Evolutionary conservation across 1,284 basidiomycete species (phyloP).

Genomic region (Tausonia pullulans): DNA sequence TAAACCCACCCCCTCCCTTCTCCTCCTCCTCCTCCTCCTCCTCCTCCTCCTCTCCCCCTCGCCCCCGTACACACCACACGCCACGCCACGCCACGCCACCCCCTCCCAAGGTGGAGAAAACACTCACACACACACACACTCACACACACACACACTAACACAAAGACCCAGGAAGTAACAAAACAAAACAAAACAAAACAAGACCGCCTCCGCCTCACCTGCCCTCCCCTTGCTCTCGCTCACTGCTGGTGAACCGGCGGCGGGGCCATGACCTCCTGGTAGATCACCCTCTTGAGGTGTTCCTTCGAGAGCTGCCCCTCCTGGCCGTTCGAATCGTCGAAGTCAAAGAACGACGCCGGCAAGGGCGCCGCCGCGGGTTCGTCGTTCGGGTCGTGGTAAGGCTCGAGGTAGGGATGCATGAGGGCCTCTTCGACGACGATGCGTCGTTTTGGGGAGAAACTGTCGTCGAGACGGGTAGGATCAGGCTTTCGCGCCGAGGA

Average conservation of each 20-base stretch:
- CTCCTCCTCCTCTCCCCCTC: neutral
- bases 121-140: no score
- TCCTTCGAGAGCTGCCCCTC: conserved; percentile 40
- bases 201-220: neutral
- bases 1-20: no score
- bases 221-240: neutral
- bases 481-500: neutral
- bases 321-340: conserved; percentile 42
- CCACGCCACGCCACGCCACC: neutral
- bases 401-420: conserved; percentile 83
- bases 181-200: neutral
- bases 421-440: conserved; percentile 85
- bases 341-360: conserved; percentile 79
- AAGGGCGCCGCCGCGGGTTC: conserved; percentile 71
- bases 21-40: no score
- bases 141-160: no score
- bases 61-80: neutral
- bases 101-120: no score
- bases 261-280: conserved; percentile 33
- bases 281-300: conserved; percentile 40
- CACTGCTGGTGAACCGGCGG: neutral
- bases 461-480: conserved; percentile 19
- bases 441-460: conserved; percentile 74
- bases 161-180: no score
- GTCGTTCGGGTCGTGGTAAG: conserved; percentile 81